Conservation (phyloP, 2,329 filamentous ascomycete species). For the Botryosphaeria dothidea region DNA sequence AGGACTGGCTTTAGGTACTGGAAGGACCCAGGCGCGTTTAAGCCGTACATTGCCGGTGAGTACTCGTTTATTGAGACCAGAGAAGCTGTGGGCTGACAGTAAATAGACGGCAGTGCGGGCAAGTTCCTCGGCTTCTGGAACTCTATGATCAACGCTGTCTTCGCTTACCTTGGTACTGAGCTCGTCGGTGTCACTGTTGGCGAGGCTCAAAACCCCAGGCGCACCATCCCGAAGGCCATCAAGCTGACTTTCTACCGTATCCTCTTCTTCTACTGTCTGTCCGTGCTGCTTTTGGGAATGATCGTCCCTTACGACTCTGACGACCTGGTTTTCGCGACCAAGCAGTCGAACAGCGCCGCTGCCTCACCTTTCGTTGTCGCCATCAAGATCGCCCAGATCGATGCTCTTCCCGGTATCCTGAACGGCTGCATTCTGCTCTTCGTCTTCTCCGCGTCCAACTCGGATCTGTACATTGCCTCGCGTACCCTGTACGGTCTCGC, state of each 20-base stretch:
- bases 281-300: slow-evolving; percentile 74
- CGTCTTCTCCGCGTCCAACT: slow-evolving; percentile 76
- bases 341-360: slow-evolving; percentile 52
- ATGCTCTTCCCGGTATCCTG: slow-evolving; percentile 64
- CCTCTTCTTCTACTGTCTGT: slow-evolving; percentile 75
- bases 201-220: slow-evolving; percentile 77
- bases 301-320: slow-evolving; percentile 70
- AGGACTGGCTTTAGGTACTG: slow-evolving; percentile 49
- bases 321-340: slow-evolving; percentile 61
- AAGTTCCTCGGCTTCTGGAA: slow-evolving; percentile 59
- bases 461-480: slow-evolving; percentile 73
- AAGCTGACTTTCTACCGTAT: slow-evolving; percentile 82
- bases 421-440: slow-evolving; percentile 75
- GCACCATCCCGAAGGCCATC: slow-evolving; percentile 75
- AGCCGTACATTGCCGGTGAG: slow-evolving; percentile 35
- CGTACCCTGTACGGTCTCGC: slow-evolving; percentile 74
- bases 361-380: slow-evolving; percentile 77
- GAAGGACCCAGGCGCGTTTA: slow-evolving; percentile 47
- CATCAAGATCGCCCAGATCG: slow-evolving; percentile 64
- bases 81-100: neutral
- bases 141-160: slow-evolving; percentile 73
- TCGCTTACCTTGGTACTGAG: slow-evolving; percentile 75
- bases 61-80: neutral
- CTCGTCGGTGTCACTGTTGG: slow-evolving; percentile 77
- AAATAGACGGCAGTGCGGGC: slow-evolving; percentile 31